These are phyloP conservation scores for Ziziphus jujuba DNA, from an alignment of 306 rosid genomes.

Conservation along the genomic window DNA sequence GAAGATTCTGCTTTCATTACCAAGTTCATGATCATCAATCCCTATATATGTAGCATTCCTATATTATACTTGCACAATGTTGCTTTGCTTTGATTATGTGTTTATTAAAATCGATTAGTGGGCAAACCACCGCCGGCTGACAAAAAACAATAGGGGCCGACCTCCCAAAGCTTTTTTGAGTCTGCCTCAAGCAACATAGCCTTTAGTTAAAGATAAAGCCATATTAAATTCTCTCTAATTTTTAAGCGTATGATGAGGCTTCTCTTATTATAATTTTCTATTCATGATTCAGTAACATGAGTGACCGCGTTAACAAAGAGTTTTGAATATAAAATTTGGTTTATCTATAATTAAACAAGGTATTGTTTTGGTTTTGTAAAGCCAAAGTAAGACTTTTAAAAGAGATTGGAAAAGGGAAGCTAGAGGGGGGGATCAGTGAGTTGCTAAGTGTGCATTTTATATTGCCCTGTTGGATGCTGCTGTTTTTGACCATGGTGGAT, in stretches of 20 bases:
- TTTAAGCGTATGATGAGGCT: not conserved
- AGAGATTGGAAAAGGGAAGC: not conserved
- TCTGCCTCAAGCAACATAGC: conserved; percentile 19
- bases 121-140: conserved; percentile 67
- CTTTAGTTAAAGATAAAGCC: conserved; percentile 32
- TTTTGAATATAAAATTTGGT: conserved; percentile 5
- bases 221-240: conserved; percentile 12
- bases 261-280: not conserved
- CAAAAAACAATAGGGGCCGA: conserved; percentile 42
- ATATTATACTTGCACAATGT: too few relatives aligned
- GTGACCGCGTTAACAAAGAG: conserved; percentile 22
- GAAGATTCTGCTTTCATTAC: too few relatives aligned
- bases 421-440: not conserved
- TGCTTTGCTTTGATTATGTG: too few relatives aligned
- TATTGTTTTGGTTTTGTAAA: not conserved
- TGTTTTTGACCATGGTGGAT: too few relatives aligned
- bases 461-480: too few relatives aligned
- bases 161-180: conserved; percentile 31
- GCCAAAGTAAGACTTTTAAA: not conserved
- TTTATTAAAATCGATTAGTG: conserved; percentile 35
- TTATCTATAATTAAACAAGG: not conserved
- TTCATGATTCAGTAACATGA: conserved; percentile 32
- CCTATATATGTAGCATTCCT: too few relatives aligned
- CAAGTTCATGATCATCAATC: too few relatives aligned
- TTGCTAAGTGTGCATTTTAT: too few relatives aligned